Percentiles rank a stretch among this genome's conserved stretches.
Conservation (phyloP, 73 alveolate genomes). For the Paramecium tetraurelia region DNA sequence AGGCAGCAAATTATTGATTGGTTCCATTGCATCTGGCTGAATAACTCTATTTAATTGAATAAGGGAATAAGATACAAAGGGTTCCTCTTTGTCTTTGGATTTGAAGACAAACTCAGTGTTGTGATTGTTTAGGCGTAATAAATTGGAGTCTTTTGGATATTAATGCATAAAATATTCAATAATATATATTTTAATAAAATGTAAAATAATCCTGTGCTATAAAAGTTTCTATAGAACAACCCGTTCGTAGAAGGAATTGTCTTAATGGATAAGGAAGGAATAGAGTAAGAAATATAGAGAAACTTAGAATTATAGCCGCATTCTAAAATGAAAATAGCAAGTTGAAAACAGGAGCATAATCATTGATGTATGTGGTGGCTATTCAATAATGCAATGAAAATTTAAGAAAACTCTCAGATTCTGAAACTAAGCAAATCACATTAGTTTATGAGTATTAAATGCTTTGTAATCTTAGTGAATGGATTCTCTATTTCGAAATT, state of each 20-base stretch:
- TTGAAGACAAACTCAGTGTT: background rate
- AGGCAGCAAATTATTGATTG: background rate
- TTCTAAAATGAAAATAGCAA: background rate
- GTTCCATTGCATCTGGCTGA: background rate
- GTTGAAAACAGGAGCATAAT: background rate
- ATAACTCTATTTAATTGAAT: background rate
- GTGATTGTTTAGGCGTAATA: background rate
- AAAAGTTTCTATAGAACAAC: background rate
- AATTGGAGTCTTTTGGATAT: background rate
- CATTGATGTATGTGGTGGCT: conserved; percentile 45
- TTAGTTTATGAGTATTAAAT: conserved; percentile 1
- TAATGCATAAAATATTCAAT: background rate
- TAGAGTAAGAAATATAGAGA: background rate
- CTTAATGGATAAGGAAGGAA: conserved; percentile 10
- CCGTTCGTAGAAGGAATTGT: conserved; percentile 15
- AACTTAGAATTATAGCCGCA: background rate
- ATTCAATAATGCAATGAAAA: background rate
- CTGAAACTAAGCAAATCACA: background rate
- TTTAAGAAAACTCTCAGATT: background rate
- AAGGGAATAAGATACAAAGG: background rate
- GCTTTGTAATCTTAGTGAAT: background rate
- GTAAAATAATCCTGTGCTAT: background rate
- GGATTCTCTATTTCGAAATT: background rate
- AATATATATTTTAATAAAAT: background rate
- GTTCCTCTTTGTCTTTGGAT: background rate